Base-by-base conservation (phyloP, 345 rosid species). In the Populus alba region DNA sequence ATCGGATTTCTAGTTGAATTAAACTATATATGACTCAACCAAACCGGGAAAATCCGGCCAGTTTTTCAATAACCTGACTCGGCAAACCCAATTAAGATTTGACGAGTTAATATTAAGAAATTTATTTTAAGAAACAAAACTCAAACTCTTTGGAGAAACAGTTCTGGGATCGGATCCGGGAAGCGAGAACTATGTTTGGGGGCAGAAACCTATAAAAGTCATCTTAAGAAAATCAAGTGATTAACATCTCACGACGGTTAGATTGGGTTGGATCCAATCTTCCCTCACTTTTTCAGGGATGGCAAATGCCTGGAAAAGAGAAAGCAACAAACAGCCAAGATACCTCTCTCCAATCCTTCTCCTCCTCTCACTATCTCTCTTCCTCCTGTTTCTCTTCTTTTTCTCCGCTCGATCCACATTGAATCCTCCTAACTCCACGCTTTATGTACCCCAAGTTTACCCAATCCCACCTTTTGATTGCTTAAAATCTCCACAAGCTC, bases 401-500 rank as follows among this genome's bases (percentile, higher is more conserved):
- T 78, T 74, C 51, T 25, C 63, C n/a, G 13, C 75, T 33, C 74
- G 80, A 43, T 68, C 84, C 25, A 68, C 75, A 5, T 74, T 75
- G 41, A 55, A 71, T 9, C 25, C 47, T 65, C 83, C 74, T 61
- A 77, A 35, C 75, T 43, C 81, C 8, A 33, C 71, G 10, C 67
- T 37, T 31, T 45, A 70, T 23, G 31, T 82, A 70, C 67, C 76
- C 77, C 10, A 74, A 27, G 78, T 78, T 69, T 88, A 66, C 11
- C 79, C 81, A 41, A 78, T 89, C 80, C 23, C 91, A 35, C 90
- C 94, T 22, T 96, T 89, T 71, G 86, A 92, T 71, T 96, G 99
- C 90, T 76, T 74, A 70, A 82, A 83, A 66, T 90, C 90, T 15
- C 97, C 93, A 5, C 98, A 92, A 81, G 86, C 97, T 63, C 86